Evolutionary conservation across 768 basidiomycete genomes (phyloP).

Genomic region (Rhodocollybia butyracea): DNA sequence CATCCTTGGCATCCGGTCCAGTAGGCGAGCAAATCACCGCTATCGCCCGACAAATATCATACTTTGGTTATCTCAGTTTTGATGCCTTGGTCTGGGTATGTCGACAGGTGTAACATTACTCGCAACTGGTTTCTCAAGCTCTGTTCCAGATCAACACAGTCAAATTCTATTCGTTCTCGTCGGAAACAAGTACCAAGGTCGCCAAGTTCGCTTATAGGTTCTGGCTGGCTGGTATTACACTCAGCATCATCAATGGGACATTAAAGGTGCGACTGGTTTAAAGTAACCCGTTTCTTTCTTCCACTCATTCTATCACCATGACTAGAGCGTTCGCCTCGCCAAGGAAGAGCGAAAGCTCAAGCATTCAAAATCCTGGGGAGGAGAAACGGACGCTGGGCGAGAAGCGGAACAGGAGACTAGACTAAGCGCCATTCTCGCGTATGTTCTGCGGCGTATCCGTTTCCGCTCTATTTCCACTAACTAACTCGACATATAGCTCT

Average conservation of each 20-base stretch:
- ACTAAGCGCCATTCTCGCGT: constrained; percentile 56
- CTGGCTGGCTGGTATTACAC: constrained; percentile 85
- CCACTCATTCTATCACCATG: neutral
- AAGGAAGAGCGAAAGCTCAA: constrained; percentile 56
- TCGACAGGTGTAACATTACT: neutral
- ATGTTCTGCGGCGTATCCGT: constrained; percentile 20
- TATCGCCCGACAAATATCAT: constrained; percentile 80
- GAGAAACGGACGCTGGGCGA: constrained; percentile 66
- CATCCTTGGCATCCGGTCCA: constrained; percentile 51
- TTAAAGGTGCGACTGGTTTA: constrained; percentile 53
- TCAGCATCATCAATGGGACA: constrained; percentile 69
- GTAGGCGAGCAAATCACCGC: constrained; percentile 72
- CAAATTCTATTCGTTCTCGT: constrained; percentile 58
- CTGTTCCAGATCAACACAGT: constrained; percentile 55
- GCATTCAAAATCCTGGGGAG: constrained; percentile 39
- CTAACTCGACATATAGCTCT: constrained; percentile 37
- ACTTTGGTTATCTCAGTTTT: constrained; percentile 82
- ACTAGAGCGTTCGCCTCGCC: constrained; percentile 57
- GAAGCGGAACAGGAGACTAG: constrained; percentile 65
- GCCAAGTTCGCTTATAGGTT: constrained; percentile 72
- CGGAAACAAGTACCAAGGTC: constrained; percentile 58
- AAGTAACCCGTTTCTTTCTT: neutral
- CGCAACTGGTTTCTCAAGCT: neutral
- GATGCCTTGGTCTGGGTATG: constrained; percentile 87
- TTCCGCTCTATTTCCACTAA: constrained; percentile 8